A percentile compares a stretch with the other conserved stretches of the same genome.
Evolutionary conservation across 495 filamentous ascomycete genomes (phyloP).

Genomic region (Penicillium odoratum): DNA sequence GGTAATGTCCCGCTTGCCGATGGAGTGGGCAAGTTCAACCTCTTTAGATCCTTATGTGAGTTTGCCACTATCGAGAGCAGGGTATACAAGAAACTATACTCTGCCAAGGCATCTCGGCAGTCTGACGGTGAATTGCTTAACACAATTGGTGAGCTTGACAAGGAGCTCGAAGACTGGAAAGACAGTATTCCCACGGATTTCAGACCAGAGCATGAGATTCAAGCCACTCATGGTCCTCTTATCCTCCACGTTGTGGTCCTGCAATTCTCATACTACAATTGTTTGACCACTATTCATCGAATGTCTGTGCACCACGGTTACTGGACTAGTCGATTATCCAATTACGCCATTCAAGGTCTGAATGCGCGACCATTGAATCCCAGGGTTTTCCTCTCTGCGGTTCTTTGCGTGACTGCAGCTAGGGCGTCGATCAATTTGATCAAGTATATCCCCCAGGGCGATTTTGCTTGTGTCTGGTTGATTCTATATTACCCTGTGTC

Average conservation of each 20-base stretch:
- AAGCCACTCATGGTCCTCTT: slow-evolving; percentile 81
- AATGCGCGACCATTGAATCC: slow-evolving; percentile 91
- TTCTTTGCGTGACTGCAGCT: slow-evolving; percentile 87
- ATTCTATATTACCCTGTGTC: slow-evolving; percentile 97
- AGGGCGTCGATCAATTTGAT: slow-evolving; percentile 90
- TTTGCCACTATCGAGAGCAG: slow-evolving; percentile 90
- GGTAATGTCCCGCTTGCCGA: slow-evolving; percentile 89
- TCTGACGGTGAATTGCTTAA: slow-evolving; percentile 92
- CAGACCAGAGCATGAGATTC: slow-evolving; percentile 92
- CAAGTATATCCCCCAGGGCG: slow-evolving; percentile 93
- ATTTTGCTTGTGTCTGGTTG: slow-evolving; percentile 94
- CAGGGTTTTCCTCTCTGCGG: slow-evolving; percentile 89
- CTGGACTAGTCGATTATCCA: slow-evolving; percentile 93
- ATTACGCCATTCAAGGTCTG: slow-evolving; percentile 90
- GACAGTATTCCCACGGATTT: slow-evolving; percentile 91
- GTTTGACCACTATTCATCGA: slow-evolving; percentile 93
- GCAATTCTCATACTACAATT: slow-evolving; percentile 98
- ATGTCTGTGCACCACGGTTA: slow-evolving; percentile 99
- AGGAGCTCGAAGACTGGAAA: slow-evolving; percentile 94
- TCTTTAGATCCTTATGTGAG: slow-evolving; percentile 88
- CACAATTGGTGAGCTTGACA: slow-evolving; percentile 93
- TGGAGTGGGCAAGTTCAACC: slow-evolving; percentile 89
- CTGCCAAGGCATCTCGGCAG: slow-evolving; percentile 86
- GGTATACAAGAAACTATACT: slow-evolving; percentile 93
- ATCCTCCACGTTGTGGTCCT: slow-evolving; percentile 90